Evolutionary conservation across 257 asterid species (phyloP).

Genomic region (Mentha longifolia): DNA sequence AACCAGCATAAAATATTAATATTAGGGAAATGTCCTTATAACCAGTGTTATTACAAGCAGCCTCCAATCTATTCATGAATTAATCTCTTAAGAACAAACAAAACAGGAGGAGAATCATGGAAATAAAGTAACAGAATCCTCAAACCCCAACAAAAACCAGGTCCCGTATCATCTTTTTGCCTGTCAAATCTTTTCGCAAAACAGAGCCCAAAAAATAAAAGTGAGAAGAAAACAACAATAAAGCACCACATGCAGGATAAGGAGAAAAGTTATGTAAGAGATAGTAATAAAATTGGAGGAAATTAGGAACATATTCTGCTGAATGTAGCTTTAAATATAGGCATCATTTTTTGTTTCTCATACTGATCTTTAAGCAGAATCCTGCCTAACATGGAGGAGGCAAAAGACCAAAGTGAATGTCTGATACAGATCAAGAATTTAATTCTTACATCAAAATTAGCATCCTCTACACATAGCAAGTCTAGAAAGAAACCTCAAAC

Average conservation of each 20-base stretch:
- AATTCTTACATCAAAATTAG: background rate
- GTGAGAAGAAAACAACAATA: background rate
- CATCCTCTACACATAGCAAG: conserved; percentile 13
- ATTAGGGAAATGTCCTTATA: no score
- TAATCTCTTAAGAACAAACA: background rate
- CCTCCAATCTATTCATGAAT: no score
- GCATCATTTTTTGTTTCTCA: background rate
- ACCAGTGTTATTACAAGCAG: no score
- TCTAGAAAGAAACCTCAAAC: conserved; percentile 19
- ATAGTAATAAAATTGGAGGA: background rate
- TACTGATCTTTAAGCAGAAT: conserved; percentile 8
- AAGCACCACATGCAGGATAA: background rate
- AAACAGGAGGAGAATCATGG: background rate
- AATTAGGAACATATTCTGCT: background rate
- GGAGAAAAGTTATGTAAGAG: background rate
- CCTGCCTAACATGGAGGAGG: background rate
- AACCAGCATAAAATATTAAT: no score
- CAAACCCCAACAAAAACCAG: conserved; percentile 21
- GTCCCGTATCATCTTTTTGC: background rate
- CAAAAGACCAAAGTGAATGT: conserved; percentile 15
- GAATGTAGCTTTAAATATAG: background rate
- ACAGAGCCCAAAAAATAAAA: background rate
- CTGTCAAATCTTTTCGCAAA: background rate
- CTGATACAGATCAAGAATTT: conserved; percentile 12
- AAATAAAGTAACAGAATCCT: background rate